phyloP scores from a whole-genome alignment of 805 yeast species.

The Martiniozyma abietophila region DNA sequence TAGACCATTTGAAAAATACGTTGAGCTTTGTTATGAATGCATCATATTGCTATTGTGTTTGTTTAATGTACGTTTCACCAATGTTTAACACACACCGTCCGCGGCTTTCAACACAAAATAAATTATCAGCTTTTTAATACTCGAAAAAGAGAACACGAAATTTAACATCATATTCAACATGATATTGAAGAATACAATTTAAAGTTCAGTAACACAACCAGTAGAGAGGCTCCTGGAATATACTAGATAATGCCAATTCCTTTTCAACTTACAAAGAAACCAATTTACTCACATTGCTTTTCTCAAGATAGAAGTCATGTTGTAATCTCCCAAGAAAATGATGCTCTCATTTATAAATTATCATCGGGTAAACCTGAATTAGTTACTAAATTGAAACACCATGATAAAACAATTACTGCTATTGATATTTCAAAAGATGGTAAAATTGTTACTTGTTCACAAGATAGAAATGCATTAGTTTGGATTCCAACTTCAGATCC shows the following conservation, averaged over 20 bases:
- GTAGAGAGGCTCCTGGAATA: constrained; percentile 25
- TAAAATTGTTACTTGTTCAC: constrained; percentile 91
- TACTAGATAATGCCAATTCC: constrained; percentile 26
- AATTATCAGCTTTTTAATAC: too few relatives aligned
- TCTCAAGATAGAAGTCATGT: constrained; percentile 53
- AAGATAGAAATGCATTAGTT: constrained; percentile 94
- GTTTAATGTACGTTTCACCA: too few relatives aligned
- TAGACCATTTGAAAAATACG: too few relatives aligned
- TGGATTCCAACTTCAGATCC: constrained; percentile 73
- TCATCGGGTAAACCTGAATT: constrained; percentile 43
- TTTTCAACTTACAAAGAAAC: constrained; percentile 68
- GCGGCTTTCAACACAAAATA: too few relatives aligned
- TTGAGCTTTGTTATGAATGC: too few relatives aligned
- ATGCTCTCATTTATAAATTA: constrained; percentile 65
- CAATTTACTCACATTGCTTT: constrained; percentile 89
- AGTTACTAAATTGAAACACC: constrained; percentile 64
- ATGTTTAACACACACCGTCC: too few relatives aligned
- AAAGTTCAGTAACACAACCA: too few relatives aligned
- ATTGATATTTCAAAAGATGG: constrained; percentile 87
- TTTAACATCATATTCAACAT: not conserved
- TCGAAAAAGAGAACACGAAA: too few relatives aligned
- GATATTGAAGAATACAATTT: too few relatives aligned
- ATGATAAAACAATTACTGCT: constrained; percentile 90
- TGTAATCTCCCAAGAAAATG: constrained; percentile 75
- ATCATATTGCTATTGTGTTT: too few relatives aligned